Conservation (phyloP, 169 alveolate species). For the Ichthyophthirius multifiliis region DNA sequence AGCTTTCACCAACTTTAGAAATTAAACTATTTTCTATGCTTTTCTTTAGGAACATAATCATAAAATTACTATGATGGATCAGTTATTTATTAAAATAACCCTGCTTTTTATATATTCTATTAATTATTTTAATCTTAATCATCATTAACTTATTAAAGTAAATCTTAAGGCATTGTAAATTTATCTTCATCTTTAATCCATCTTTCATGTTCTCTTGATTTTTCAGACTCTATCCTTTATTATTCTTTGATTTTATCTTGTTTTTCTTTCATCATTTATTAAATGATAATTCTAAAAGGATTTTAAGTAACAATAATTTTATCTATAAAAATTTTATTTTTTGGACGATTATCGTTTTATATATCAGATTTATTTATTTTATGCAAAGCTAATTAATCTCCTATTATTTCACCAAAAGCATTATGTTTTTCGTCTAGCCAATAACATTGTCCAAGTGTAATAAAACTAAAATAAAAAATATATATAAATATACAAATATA, state of each 20-base stretch:
- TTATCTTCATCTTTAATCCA: constrained; percentile 30
- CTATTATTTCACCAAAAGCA: constrained; percentile 65
- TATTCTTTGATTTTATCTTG: constrained; percentile 32
- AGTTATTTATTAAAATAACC: not conserved
- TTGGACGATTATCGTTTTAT: constrained; percentile 10
- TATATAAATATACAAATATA: not conserved
- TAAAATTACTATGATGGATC: not conserved
- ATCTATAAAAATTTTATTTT: constrained; percentile 15
- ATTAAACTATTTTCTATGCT: not conserved
- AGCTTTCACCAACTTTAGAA: not conserved
- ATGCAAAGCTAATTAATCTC: constrained; percentile 35
- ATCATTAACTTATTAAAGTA: too few species aligned
- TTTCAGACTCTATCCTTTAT: constrained; percentile 13
- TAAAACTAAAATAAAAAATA: constrained; percentile 30
- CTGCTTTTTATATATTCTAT: not conserved
- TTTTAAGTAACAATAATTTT: constrained; percentile 42
- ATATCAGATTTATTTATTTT: constrained; percentile 28
- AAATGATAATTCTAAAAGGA: constrained; percentile 62
- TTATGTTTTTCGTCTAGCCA: constrained; percentile 62
- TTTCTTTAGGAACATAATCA: not conserved
- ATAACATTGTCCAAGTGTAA: constrained; percentile 51
- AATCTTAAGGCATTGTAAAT: constrained; percentile 17
- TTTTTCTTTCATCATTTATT: constrained; percentile 28
- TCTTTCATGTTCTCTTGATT: constrained; percentile 27
- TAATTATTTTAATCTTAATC: not conserved